Percentiles rank a stretch among this genome's conserved stretches.
Evolutionary conservation across 2,329 filamentous ascomycete species (phyloP).

Genomic region (Thielaviopsis punctulata): DNA sequence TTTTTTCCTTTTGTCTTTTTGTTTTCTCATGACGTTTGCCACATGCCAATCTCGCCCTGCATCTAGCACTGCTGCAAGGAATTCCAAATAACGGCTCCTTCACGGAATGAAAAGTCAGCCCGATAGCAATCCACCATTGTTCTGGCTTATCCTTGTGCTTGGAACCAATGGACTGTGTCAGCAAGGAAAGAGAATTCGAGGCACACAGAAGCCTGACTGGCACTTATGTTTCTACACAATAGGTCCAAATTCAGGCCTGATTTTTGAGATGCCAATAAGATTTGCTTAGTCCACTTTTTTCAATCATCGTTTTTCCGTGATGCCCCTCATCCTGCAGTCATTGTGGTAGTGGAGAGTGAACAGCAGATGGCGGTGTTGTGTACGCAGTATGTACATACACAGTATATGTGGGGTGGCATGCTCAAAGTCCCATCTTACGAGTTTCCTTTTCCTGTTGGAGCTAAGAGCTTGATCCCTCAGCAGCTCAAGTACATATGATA

Average conservation of each 20-base stretch:
- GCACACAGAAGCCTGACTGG: neutral
- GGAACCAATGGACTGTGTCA: too few species aligned
- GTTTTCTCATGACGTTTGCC: neutral
- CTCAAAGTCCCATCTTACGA: too few species aligned
- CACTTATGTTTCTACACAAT: neutral
- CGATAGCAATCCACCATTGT: neutral
- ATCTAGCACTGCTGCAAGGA: neutral
- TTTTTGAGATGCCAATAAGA: neutral
- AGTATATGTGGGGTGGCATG: too few species aligned
- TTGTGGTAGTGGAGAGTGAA: too few species aligned
- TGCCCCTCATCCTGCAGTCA: too few species aligned
- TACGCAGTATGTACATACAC: neutral
- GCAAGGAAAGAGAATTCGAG: too few species aligned
- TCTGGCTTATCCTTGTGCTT: too few species aligned
- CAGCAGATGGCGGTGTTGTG: too few species aligned
- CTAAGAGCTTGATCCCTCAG: neutral
- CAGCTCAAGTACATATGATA: neutral
- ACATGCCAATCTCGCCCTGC: neutral
- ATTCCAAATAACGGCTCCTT: neutral
- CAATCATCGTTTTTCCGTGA: too few species aligned
- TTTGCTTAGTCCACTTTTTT: too few species aligned
- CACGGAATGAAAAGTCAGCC: neutral
- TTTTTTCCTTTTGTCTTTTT: neutral
- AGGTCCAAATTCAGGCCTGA: neutral
- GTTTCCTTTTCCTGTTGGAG: constrained; percentile 27